Base-by-base conservation (phyloP, 768 basidiomycete species). In the Boletus barrowsii region DNA sequence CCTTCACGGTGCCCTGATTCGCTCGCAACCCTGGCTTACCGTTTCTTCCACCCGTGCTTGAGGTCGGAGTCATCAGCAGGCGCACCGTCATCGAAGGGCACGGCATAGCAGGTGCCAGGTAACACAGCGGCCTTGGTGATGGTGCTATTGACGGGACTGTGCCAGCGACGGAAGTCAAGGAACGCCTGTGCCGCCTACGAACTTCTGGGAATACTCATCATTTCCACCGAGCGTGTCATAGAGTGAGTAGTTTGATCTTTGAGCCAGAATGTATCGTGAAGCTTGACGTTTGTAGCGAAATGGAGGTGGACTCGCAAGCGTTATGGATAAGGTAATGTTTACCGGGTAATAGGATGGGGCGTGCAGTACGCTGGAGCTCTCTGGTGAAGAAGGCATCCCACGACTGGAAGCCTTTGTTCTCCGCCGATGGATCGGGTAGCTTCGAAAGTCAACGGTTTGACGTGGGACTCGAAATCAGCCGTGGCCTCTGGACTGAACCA, bases 181-280 rank as follows among this genome's bases (percentile, higher is more conserved):
- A 35, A 35, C 14, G 11, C 33, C 33, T 35, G 76, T 73, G 4
- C 76, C 83, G 17, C 78, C 80, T 3, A 72, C 71, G 60, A 83
- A 82, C 10, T 71, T 59, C 3, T 67, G 36, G 0, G 75, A 68
- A 45, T 60, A 56, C 2, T 73, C 62, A 36, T 18, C 22, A 1
- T 18, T 8, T 4, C 51, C 46, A 14, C 73, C 66, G 10, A 85
- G 75, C 71, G 84, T 82, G 62, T 83, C 74, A n/a, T 62, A 49
- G 47, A 85, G 77, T 3, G 83, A 84, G 67, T 86, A 85, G 0
- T 76, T 58, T 84, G 72, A 7, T 70, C 76, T 59, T 86, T 86
- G 66, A 83, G 64, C 82, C 81, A 85, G 67, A 86, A 84, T 20
- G 60, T 62, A 49, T 83, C 81, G 10, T 67, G 61, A 3, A 59